A percentile compares a stretch with the other conserved stretches of the same genome.
phyloP scores from a whole-genome alignment of 108 stramenopile species.

The Aurantiochytrium sp. region DNA sequence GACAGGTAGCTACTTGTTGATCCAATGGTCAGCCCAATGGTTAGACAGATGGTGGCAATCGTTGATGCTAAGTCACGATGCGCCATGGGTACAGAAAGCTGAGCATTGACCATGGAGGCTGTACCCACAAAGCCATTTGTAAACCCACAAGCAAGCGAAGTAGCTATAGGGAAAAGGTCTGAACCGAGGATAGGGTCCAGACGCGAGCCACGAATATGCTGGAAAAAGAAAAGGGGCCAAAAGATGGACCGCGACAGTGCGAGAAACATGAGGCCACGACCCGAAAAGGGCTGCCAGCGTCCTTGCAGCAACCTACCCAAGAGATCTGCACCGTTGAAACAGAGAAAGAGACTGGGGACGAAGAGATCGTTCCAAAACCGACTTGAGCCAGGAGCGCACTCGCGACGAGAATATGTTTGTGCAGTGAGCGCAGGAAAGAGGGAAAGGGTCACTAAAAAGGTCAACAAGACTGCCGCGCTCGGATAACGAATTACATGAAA shows the following conservation, averaged over 20 bases:
- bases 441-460: not conserved
- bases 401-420: not conserved
- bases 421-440: not conserved
- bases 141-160: not conserved
- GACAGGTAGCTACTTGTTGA: not conserved
- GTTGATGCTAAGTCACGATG: not conserved
- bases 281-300: not conserved
- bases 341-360: conserved; percentile 16
- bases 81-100: not conserved
- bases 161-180: not conserved
- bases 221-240: not conserved
- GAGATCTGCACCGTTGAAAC: conserved; percentile 17
- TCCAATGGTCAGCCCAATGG: not conserved
- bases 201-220: not conserved
- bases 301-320: not conserved
- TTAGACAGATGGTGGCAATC: not conserved
- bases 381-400: not conserved
- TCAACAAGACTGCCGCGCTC: not conserved
- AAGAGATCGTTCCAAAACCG: conserved; percentile 22
- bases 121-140: not conserved
- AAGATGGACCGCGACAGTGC: not conserved
- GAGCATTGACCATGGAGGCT: not conserved
- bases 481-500: not conserved
- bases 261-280: not conserved
- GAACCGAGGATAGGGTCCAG: not conserved